Evolutionary conservation across 2,329 filamentous ascomycete species (phyloP).

Genomic region (Zymoseptoria crescenta): DNA sequence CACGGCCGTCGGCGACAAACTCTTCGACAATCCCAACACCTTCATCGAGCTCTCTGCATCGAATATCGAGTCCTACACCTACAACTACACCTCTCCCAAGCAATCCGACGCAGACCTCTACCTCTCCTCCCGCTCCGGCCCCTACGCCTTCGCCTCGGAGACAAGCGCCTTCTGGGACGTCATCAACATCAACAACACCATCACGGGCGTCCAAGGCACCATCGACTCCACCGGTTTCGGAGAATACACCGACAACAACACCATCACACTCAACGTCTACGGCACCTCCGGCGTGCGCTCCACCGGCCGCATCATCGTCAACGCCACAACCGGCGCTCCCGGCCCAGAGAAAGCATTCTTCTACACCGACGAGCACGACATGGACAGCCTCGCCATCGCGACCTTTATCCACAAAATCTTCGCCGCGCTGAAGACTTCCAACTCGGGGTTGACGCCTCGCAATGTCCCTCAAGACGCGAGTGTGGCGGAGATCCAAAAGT

Average conservation of each 20-base stretch:
- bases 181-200: slow-evolving; percentile 42
- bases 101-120: slow-evolving; percentile 40
- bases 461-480: slow-evolving; percentile 43
- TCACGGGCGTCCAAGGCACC: slow-evolving; percentile 46
- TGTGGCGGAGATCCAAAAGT: slow-evolving; percentile 41
- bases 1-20: slow-evolving; percentile 41
- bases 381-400: slow-evolving; percentile 43
- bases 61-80: slow-evolving; percentile 42
- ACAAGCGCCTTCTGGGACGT: slow-evolving; percentile 49
- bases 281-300: slow-evolving; percentile 49
- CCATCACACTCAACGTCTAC: slow-evolving; percentile 51
- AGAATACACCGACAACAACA: slow-evolving; percentile 44
- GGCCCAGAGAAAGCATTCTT: slow-evolving; percentile 46
- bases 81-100: slow-evolving; percentile 40
- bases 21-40: slow-evolving; percentile 45
- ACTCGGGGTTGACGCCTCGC: slow-evolving; percentile 38
- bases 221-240: slow-evolving; percentile 43
- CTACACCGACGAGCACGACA: slow-evolving; percentile 37
- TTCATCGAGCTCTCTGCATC: slow-evolving; percentile 46
- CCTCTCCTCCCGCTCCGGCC: slow-evolving; percentile 42
- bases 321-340: slow-evolving; percentile 47
- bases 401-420: slow-evolving; percentile 47
- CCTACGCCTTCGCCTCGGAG: slow-evolving; percentile 47
- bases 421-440: slow-evolving; percentile 32
- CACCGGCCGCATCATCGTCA: slow-evolving; percentile 45